Base-by-base conservation (phyloP, 1,139 yeast species). In the Saccharomyces hybrid region DNA sequence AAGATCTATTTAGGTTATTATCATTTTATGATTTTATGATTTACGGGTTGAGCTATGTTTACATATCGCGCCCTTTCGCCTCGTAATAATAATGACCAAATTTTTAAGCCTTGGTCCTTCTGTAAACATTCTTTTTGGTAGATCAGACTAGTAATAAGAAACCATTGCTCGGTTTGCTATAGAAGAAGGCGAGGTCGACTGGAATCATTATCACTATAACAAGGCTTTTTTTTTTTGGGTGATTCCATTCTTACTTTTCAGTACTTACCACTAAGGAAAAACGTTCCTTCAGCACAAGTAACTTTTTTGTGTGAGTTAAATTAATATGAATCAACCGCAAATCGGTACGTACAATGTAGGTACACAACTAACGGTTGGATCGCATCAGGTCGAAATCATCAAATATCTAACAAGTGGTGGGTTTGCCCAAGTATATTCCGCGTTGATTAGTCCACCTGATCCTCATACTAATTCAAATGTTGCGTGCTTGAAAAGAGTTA, bases 401-500 rank as follows among this genome's bases (percentile, higher is more conserved):
- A 66, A 67, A 49, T 67, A 69, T 52, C 55, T 70, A 26, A 64
- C 72, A 1, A 64, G 73, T 63, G 81, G 83, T 58, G 83, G 83
- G 0, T 79, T 75, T 70, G 82, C 83, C 0, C 81, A 78, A 59
- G 84, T 86, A 29, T 86, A 86, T 64, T 74, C 79, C 49, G 87
- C 82, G 16, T 72, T 72, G 53, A 79, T 82, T 58, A 78, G 74
- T 14, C 75, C 75, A 9, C 66, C 68, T 21, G 71, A 67, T 52
- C 58, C 64, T 4, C 62, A 58, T 28, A 57, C 58, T n/a, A 66
- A 59, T 7, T 55, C 73, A 24, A 74, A 75, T 21, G 70, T 78
- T 34, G 87, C 83, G n/a, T 86, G 91, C 64, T 74, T 86, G 65
- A 86, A 86, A 65, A 72, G 93, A 60, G 93, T 86, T 3, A 75